Base-by-base conservation (phyloP, 257 asterid genomes). In the Solanum peruvianum region DNA sequence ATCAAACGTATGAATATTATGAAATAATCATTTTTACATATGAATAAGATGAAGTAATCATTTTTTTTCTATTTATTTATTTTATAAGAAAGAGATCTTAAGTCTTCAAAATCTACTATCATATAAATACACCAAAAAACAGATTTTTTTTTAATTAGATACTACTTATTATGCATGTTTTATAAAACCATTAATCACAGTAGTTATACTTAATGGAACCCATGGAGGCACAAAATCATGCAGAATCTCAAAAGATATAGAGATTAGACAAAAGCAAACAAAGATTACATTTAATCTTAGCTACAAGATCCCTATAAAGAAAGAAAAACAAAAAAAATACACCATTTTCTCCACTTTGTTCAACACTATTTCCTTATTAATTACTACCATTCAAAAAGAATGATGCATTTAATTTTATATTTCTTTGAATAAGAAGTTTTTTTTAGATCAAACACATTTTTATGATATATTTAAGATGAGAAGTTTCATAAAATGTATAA, bases 151-250 rank as follows among this genome's bases (percentile, higher is more conserved):
- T 12, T 16, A 2, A 56, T 62, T 64, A 64, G 71, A n/a, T n/a
- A 64, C 8, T 62, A 58, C 64, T 20, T 7, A 56, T 56, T 56
- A 76, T 41, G 8, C 23, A 85, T 80, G 10, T 31, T 86, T 83
- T 35, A 87, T 41, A 86, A 35, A 62, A 78, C 78, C 67, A 67
- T 66, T 82, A 82, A 73, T 89, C 82, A 66, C 83, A 33, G 45
- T 37, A 78, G 77, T 91, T 67, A 85, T 82, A 81, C 73, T 87
- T 80, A 76, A 90, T 44, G 88, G 66, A 72, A 86, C 69, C 58
- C 75, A 89, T 92, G 92, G 92, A 76, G 83, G 83, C 83, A 76
- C 37, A 76, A 76, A 49, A 76, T 76, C 60, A 7, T 76, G 83
- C 60, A 76, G 60, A 42, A n/a, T 76, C 83, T 15, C 23, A 76